A percentile compares a stretch with the other conserved stretches of the same genome.
These are phyloP conservation scores for Ligustrum vulgare DNA, from an alignment of 257 asterid genomes.

Conservation along the genomic window DNA sequence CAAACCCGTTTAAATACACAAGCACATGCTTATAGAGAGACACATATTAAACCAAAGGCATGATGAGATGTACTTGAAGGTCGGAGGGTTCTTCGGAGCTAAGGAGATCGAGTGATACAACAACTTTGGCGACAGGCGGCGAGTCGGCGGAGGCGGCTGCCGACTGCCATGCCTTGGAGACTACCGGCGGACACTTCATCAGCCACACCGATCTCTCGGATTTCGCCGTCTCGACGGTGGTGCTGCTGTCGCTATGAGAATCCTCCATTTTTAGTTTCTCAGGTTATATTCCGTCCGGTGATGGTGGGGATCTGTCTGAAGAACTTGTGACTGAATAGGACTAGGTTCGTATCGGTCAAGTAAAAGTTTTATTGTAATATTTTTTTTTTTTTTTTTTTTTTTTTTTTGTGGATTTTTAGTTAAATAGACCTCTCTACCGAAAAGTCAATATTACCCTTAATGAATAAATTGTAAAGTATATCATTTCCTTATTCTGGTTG, in stretches of 20 bases:
- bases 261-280: conserved; percentile 50
- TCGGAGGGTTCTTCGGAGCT: conserved; percentile 53
- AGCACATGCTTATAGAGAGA: not conserved
- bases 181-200: conserved; percentile 86
- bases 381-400: no score
- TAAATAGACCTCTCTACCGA: no score
- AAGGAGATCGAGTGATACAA: conserved; percentile 81
- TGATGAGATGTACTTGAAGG: conserved; percentile 41
- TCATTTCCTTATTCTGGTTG: no score
- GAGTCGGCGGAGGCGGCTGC: conserved; percentile 49
- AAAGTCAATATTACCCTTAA: no score
- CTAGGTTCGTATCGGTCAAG: not conserved
- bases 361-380: no score
- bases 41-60: not conserved
- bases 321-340: not conserved
- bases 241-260: conserved; percentile 41
- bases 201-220: conserved; percentile 85
- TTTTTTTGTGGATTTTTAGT: no score
- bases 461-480: no score
- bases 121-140: conserved; percentile 70
- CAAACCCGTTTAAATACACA: not conserved
- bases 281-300: not conserved
- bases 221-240: conserved; percentile 49
- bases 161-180: conserved; percentile 80
- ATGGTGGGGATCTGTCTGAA: not conserved